Conservation (phyloP, 2,329 filamentous ascomycete genomes). For the Rugonectria rugulosa region DNA sequence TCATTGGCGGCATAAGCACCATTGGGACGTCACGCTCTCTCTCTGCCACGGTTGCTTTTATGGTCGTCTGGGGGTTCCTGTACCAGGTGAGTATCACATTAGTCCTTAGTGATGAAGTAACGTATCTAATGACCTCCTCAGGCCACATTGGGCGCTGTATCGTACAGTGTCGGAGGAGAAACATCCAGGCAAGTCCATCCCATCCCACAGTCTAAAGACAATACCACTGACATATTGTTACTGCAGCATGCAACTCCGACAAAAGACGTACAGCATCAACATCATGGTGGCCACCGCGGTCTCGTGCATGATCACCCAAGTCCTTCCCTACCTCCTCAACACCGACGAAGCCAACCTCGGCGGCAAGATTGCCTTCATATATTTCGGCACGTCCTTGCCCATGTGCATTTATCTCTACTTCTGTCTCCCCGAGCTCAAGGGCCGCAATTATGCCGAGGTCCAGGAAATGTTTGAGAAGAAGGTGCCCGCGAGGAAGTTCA, state of each 20-base stretch:
- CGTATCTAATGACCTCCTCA: background rate
- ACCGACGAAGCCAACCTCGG: conserved; percentile 41
- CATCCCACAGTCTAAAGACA: background rate
- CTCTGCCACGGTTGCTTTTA: conserved; percentile 38
- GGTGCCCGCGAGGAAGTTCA: conserved; percentile 25
- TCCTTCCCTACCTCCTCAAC: conserved; percentile 42
- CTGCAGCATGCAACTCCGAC: conserved; percentile 39
- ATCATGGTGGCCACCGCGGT: conserved; percentile 41
- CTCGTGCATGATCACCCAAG: conserved; percentile 40
- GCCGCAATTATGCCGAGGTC: conserved; percentile 31
- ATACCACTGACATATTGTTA: background rate
- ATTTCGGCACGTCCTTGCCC: conserved; percentile 40
- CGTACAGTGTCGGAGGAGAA: conserved; percentile 42
- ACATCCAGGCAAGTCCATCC: conserved; percentile 32
- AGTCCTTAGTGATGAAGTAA: no score
- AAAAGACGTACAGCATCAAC: conserved; percentile 45
- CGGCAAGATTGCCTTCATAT: conserved; percentile 44
- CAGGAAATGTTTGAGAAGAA: conserved; percentile 30
- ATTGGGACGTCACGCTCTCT: conserved; percentile 32
- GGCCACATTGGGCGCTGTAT: conserved; percentile 40
- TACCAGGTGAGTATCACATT: conserved; percentile 33
- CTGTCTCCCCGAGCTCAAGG: conserved; percentile 47
- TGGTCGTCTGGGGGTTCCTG: conserved; percentile 39
- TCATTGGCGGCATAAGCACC: conserved; percentile 43
- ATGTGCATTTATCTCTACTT: conserved; percentile 44